A percentile compares a stretch with the other conserved stretches of the same genome.
Evolutionary conservation across 1,284 basidiomycete species (phyloP).

Genomic region (Leccinum fuscescens): DNA sequence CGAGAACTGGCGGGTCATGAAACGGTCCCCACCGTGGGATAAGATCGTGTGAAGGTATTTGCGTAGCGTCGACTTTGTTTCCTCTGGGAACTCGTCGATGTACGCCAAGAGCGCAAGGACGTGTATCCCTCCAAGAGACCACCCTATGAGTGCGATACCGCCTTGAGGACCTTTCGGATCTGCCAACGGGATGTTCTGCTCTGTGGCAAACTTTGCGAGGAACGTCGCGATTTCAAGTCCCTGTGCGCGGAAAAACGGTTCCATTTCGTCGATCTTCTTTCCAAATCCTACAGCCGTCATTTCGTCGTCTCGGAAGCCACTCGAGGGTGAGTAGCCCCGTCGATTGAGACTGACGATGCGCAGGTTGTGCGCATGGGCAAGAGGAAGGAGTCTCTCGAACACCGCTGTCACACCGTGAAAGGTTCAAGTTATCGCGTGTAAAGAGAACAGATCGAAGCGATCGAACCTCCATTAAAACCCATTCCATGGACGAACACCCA

Average conservation of each 20-base stretch:
- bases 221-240: slow-evolving; percentile 29
- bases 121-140: slow-evolving; percentile 25
- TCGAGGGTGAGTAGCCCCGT: slow-evolving; percentile 29
- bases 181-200: slow-evolving; percentile 19
- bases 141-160: slow-evolving; percentile 26
- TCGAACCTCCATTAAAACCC: slow-evolving; percentile 25
- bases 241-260: slow-evolving; percentile 22
- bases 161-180: slow-evolving; percentile 7
- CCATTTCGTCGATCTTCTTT: slow-evolving; percentile 19
- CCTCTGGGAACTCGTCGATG: slow-evolving; percentile 15
- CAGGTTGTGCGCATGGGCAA: slow-evolving; percentile 23
- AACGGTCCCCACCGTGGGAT: slow-evolving; percentile 19
- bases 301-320: slow-evolving; percentile 17
- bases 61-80: slow-evolving; percentile 10
- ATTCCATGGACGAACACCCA: slow-evolving; percentile 27
- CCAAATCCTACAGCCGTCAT: slow-evolving; percentile 11
- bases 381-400: slow-evolving; percentile 24
- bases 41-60: slow-evolving; percentile 28
- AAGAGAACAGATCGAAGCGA: neutral
- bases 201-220: slow-evolving; percentile 19
- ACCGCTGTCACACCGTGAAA: slow-evolving; percentile 1
- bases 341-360: slow-evolving; percentile 27
- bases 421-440: neutral
- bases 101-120: slow-evolving; percentile 18
- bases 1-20: neutral